Base-by-base conservation (phyloP, 257 asterid species). In the Petrea volubilis region DNA sequence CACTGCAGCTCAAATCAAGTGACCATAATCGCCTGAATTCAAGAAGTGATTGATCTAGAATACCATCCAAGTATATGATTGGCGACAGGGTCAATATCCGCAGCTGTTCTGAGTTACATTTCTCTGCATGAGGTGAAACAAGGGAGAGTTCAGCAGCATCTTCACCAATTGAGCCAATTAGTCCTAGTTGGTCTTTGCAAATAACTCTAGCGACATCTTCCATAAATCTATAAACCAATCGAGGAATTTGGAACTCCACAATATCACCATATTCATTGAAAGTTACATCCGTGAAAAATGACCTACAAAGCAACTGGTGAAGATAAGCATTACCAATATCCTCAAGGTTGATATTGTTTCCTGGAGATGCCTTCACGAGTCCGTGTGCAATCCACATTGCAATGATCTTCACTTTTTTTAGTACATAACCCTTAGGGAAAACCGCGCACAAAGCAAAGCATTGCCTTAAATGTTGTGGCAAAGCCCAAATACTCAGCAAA, bases 1-100 rank as follows among this genome's bases (percentile, higher is more conserved):
- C 69, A 15, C 77, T 72, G 64, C 77, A 61, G 23, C 77, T 72
- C 41, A 62, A 57, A 72, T 72, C 77, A 17, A 72, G 77, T 51
- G 77, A 61, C 24, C 51, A n/a, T 56, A 62, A 13, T 7, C 6
- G 23, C 33, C 10, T 2, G 36, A 72, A 62, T 34, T 50, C 57
- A 51, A 11, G 12, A 50, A 72, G 34, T 3, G 56, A 15, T 9
- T n/a, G 15, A 49, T 47, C 25, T 2, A 61, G 57, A 28, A 17
- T 3, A 6, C 43, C 52, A 0, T 58, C 43, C 5, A 34, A 50
- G 60, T 46, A 25, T 23, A 40, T 18, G 14, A 12, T 52, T 50
- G 71, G 10, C 2, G 58, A 25, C 0, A 62, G 25, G 12, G 62
- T 62, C 33, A 51, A 33, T 2, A 21, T 17, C 17, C 0, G 14